Percentiles rank a stretch among this genome's conserved stretches.
phyloP scores from a whole-genome alignment of 306 rosid species.

The Abrus precatorius region DNA sequence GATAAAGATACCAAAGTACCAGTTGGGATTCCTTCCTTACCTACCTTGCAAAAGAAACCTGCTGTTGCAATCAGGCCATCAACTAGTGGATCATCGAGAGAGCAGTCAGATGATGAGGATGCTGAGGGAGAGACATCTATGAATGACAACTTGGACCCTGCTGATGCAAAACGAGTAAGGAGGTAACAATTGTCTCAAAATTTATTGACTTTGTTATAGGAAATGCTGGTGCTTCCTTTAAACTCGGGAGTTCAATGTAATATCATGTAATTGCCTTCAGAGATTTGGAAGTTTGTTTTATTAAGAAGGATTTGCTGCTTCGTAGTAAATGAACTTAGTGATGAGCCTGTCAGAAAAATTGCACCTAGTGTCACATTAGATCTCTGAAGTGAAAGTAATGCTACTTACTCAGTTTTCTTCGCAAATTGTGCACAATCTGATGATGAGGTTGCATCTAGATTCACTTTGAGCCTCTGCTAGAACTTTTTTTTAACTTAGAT shows the following conservation, averaged over 20 bases:
- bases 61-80: conserved; percentile 56
- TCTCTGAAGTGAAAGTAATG: conserved; percentile 29
- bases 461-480: conserved; percentile 15
- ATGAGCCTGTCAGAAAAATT: conserved; percentile 35
- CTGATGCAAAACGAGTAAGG: conserved; percentile 90
- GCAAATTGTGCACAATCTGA: conserved; percentile 27
- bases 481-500: conserved; percentile 24
- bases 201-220: conserved; percentile 34
- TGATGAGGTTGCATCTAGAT: conserved; percentile 35
- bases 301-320: conserved; percentile 24
- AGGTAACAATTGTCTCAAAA: conserved; percentile 67
- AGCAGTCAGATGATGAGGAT: conserved; percentile 86
- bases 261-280: conserved; percentile 29
- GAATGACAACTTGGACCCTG: conserved; percentile 69
- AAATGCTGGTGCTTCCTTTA: conserved; percentile 15
- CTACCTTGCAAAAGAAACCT: conserved; percentile 60
- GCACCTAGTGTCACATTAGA: conserved; percentile 27
- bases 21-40: conserved; percentile 58
- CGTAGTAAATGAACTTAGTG: conserved; percentile 16
- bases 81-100: conserved; percentile 94
- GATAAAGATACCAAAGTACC: conserved; percentile 69
- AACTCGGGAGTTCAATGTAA: conserved; percentile 1
- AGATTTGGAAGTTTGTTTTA: conserved; percentile 35
- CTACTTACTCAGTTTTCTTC: background rate
- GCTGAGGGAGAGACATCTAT: conserved; percentile 79